A percentile compares a stretch with the other conserved stretches of the same genome.
These are phyloP conservation scores for Boletellus sp. DNA, from an alignment of 1,284 basidiomycete species.

Conservation along the genomic window DNA sequence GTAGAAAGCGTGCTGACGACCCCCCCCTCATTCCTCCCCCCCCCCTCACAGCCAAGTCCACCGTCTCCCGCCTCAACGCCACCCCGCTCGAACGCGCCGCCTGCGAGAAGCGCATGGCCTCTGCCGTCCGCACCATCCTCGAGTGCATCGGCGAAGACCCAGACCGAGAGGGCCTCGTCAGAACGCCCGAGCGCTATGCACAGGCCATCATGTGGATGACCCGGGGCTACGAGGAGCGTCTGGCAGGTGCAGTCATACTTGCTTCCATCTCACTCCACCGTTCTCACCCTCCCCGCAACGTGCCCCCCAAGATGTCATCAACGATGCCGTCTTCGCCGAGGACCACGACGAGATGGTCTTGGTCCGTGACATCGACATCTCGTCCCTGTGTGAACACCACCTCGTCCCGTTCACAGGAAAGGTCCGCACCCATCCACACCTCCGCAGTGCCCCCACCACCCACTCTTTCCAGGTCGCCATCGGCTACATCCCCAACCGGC, in stretches of 20 bases:
- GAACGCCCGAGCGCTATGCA: constrained; percentile 94
- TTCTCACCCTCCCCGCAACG: constrained; percentile 3
- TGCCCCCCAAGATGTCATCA: constrained; percentile 77
- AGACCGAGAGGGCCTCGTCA: constrained; percentile 84
- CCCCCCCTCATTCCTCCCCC: no score
- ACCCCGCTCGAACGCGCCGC: constrained; percentile 68
- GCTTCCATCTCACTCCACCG: constrained; percentile 13
- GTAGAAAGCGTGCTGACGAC: no score
- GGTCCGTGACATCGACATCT: constrained; percentile 96
- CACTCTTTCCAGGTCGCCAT: constrained; percentile 53
- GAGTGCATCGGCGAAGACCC: constrained; percentile 99
- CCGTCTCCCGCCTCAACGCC: constrained; percentile 78
- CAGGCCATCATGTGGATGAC: constrained; percentile 99
- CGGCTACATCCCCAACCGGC: constrained; percentile 94
- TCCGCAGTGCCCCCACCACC: constrained; percentile 16
- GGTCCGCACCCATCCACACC: constrained; percentile 46
- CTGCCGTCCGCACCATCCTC: constrained; percentile 87
- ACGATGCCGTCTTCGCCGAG: constrained; percentile 97
- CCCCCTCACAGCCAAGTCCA: constrained; percentile 76
- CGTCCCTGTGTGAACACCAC: constrained; percentile 97
- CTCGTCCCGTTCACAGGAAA: constrained; percentile 98
- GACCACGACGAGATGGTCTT: constrained; percentile 99
- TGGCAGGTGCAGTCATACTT: constrained; percentile 84
- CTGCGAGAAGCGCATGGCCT: constrained; percentile 75
- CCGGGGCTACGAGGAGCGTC: constrained; percentile 92